These are phyloP conservation scores for Xanthoceras sorbifolium DNA, from an alignment of 345 rosid genomes.

Conservation along the genomic window DNA sequence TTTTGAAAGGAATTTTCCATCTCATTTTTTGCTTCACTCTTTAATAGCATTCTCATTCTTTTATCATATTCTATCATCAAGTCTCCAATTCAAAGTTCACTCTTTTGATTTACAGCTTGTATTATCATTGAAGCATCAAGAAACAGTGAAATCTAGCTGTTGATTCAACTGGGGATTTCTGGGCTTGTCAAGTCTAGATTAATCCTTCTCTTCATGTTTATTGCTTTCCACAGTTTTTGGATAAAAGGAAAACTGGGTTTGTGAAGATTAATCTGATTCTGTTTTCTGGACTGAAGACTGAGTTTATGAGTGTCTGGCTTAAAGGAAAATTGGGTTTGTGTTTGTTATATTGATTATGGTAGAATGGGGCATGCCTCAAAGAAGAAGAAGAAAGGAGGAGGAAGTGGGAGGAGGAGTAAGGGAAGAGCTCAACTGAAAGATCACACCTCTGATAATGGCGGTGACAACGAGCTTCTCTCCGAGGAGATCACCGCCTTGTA, in stretches of 20 bases:
- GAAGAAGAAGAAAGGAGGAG: slow-evolving; percentile 74
- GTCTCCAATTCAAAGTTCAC: background rate
- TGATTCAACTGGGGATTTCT: background rate
- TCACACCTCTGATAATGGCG: slow-evolving; percentile 48
- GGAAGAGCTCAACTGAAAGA: slow-evolving; percentile 71
- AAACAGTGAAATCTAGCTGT: background rate
- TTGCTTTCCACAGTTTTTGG: background rate
- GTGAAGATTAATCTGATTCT: too few relatives aligned
- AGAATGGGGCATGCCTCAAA: slow-evolving; percentile 67
- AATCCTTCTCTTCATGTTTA: background rate
- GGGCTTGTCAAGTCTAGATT: slow-evolving; percentile 8
- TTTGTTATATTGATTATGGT: slow-evolving; percentile 9
- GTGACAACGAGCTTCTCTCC: slow-evolving; percentile 75
- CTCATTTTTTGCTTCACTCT: too few relatives aligned
- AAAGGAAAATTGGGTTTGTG: background rate
- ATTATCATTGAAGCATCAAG: background rate
- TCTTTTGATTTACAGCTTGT: background rate
- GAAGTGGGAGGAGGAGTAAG: slow-evolving; percentile 58
- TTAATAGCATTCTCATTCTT: background rate
- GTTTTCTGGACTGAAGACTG: too few relatives aligned
- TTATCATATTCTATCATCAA: background rate
- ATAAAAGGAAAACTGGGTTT: too few relatives aligned
- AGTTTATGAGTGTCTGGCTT: background rate
- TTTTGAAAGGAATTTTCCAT: too few relatives aligned
- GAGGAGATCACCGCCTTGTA: slow-evolving; percentile 98